phyloP scores from a whole-genome alignment of 2,329 filamentous ascomycete genomes.

The Thermoascus crustaceus region DNA sequence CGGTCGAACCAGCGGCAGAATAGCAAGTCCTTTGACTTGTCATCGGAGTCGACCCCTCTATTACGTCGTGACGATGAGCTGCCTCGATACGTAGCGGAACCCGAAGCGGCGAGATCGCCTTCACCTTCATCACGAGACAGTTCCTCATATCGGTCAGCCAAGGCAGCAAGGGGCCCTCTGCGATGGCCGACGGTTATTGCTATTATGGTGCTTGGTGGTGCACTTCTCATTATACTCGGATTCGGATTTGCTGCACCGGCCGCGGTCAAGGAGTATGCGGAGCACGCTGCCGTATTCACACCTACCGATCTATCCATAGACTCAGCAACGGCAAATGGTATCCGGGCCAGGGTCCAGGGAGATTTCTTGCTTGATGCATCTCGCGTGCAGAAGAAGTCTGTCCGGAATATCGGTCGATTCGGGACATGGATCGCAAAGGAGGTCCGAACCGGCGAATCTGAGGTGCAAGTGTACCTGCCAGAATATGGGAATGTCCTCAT shows the following conservation, averaged over 20 bases:
- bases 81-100: slow-evolving; percentile 22
- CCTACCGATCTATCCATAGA: slow-evolving; percentile 79
- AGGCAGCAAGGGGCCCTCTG: slow-evolving; percentile 23
- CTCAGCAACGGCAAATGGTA: slow-evolving; percentile 69
- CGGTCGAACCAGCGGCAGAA: slow-evolving; percentile 11
- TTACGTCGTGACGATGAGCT: slow-evolving; percentile 28
- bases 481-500: slow-evolving; percentile 71
- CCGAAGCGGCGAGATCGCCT: slow-evolving; percentile 13
- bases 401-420: slow-evolving; percentile 67
- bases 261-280: slow-evolving; percentile 75
- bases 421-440: slow-evolving; percentile 73
- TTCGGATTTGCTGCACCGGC: slow-evolving; percentile 75
- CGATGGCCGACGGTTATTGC: slow-evolving; percentile 76
- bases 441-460: slow-evolving; percentile 64
- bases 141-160: slow-evolving; percentile 9
- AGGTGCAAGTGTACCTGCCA: slow-evolving; percentile 70
- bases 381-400: slow-evolving; percentile 60
- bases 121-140: slow-evolving; percentile 15
- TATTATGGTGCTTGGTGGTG: slow-evolving; percentile 54
- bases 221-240: slow-evolving; percentile 61
- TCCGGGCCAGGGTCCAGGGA: slow-evolving; percentile 72
- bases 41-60: slow-evolving; percentile 38
- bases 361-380: slow-evolving; percentile 73
- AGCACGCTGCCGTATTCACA: slow-evolving; percentile 71
- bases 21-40: slow-evolving; percentile 23